These are phyloP conservation scores for Isabelozyma pseudorhagii DNA, from an alignment of 805 yeast genomes.

Conservation along the genomic window DNA sequence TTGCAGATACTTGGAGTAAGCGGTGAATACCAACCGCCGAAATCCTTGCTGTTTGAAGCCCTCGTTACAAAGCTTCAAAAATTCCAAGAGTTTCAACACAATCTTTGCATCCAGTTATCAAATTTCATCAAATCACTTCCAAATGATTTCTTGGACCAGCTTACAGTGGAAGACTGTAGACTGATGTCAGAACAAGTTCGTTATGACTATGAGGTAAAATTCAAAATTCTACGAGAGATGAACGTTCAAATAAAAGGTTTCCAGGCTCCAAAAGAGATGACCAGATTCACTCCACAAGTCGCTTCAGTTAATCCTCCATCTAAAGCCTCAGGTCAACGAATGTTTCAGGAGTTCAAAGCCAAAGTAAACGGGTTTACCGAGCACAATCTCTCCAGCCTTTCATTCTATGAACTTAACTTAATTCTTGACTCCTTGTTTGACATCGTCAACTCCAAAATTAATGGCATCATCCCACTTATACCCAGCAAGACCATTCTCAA, in stretches of 20 bases:
- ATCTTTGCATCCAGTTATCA: background rate
- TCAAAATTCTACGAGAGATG: background rate
- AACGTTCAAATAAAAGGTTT: background rate
- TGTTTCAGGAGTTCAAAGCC: background rate
- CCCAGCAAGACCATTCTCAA: conserved; percentile 8
- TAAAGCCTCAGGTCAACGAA: background rate
- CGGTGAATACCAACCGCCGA: conserved; percentile 8
- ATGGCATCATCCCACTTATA: conserved; percentile 10
- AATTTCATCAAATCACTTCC: background rate
- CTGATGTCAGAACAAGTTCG: background rate
- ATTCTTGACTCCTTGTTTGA: background rate
- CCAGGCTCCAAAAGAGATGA: background rate
- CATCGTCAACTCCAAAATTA: background rate
- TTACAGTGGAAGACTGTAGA: background rate
- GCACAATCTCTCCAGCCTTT: background rate
- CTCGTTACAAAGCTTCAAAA: conserved; percentile 5
- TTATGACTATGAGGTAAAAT: background rate
- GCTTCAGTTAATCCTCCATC: no score
- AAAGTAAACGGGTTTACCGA: background rate
- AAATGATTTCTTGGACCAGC: background rate
- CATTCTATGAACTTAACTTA: background rate
- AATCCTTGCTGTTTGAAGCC: conserved; percentile 7
- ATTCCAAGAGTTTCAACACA: conserved; percentile 8
- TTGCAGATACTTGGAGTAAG: conserved; percentile 10
- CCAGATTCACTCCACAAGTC: background rate